A percentile compares a stretch with the other conserved stretches of the same genome.
phyloP scores from a whole-genome alignment of 257 asterid genomes.

The Forsythia suspensa region DNA sequence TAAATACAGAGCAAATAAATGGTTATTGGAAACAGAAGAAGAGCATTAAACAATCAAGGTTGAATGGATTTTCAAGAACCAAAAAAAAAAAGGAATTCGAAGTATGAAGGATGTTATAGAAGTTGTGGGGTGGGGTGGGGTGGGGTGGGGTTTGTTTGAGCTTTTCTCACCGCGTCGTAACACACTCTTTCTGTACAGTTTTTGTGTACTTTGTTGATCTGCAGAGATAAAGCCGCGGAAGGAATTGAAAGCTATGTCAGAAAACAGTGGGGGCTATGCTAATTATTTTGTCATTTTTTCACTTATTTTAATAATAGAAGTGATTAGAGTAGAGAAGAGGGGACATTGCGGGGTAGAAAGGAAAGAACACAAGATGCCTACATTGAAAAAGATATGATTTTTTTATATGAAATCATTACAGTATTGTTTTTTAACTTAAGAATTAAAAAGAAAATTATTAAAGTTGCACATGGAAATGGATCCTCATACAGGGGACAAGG shows the following conservation, averaged over 20 bases:
- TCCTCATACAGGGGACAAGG: constrained; percentile 41
- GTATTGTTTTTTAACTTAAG: constrained; percentile 15
- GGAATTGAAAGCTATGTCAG: constrained; percentile 60
- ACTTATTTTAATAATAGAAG: constrained; percentile 17
- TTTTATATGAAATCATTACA: constrained; percentile 12
- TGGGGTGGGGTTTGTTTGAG: constrained; percentile 21
- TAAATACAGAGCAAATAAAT: constrained; percentile 1
- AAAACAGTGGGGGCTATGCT: constrained; percentile 33
- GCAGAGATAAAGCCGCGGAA: constrained; percentile 58
- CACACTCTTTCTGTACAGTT: constrained; percentile 6
- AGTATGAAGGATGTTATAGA: background rate
- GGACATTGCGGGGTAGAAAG: constrained; percentile 36
- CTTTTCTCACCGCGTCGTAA: constrained; percentile 42
- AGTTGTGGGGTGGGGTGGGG: background rate
- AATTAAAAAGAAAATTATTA: constrained; percentile 24
- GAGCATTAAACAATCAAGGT: background rate
- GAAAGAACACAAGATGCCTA: constrained; percentile 32
- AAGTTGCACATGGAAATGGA: constrained; percentile 52
- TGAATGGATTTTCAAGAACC: background rate
- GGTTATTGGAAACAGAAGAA: constrained; percentile 1
- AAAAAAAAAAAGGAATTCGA: background rate
- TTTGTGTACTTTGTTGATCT: constrained; percentile 39
- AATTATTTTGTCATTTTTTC: constrained; percentile 32
- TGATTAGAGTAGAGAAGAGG: constrained; percentile 3
- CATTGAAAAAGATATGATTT: background rate